Evolutionary conservation across 371 early-diverging fungal genomes (phyloP), one percentile per base, ranked within the genome.

Genomic region (Mycotypha africana): DNA sequence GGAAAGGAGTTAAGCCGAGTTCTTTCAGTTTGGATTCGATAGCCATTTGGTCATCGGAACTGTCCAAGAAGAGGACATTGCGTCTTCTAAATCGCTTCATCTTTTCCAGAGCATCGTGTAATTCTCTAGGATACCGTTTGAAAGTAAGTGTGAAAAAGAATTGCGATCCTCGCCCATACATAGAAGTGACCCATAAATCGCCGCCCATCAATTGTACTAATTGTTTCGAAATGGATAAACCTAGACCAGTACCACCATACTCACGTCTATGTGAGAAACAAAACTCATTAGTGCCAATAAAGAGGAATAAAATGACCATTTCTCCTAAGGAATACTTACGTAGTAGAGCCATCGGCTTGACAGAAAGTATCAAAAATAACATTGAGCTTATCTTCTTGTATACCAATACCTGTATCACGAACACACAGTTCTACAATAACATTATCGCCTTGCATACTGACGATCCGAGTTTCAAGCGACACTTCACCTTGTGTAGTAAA

Each of bases 391-490:
- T 86, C 85, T 32, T 79, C 74, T 37, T 81, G 68, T 49, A 92
- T 91, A n/a, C 92, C 94, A 22, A 91, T 91, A 26, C 94, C 94
- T 0, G 86, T 86, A 53, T 93, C 93, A 20, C 65, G 64, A 17
- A 92, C 88, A 48, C 82, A 82, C 28, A 90, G 67, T 40, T 81
- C 74, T 4, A 87, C 38, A 33, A 70, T 65, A 10, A 77, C 60
- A 21, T 70, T 55, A 28, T 69, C 63, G 32, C 59, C 65, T 8
- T 67, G 45, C 39, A 57, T 47, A 51, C 49, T 44, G 38, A 49
- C 53, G 43, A 67, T 56, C 8, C 62, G 56, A 15, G 72, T 78
- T 30, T 67, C 65, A 6, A 83, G 56, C 2, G 74, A 66, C 4
- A 88, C 79, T 26, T 72, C 73, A 22, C 90, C 92, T 35, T 78